Evolutionary conservation across 345 rosid genomes (phyloP).

Genomic region (Boechera stricta): DNA sequence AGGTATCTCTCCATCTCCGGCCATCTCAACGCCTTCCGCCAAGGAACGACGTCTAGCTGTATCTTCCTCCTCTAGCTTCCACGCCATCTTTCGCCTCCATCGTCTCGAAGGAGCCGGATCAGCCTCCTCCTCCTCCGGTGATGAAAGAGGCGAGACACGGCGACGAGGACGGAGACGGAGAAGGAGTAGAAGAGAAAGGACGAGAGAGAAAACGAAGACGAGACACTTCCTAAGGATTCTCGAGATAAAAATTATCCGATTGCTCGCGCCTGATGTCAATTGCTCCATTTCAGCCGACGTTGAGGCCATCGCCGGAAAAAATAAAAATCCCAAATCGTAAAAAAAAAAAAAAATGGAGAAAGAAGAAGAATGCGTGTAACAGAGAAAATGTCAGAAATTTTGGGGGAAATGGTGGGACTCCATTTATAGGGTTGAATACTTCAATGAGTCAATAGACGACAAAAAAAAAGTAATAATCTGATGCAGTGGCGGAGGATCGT

Average conservation of each 20-base stretch:
- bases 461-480: background rate
- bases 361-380: conserved; percentile 11
- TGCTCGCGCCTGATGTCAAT: conserved; percentile 96
- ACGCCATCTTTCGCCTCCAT: conserved; percentile 54
- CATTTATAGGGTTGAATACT: conserved; percentile 38
- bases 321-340: conserved; percentile 6
- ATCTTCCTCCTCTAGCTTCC: conserved; percentile 89
- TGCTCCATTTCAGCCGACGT: conserved; percentile 77
- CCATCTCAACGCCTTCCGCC: conserved; percentile 73
- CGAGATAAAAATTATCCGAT: conserved; percentile 83
- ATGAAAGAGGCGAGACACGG: conserved; percentile 39
- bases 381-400: conserved; percentile 39
- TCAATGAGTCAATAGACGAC: too few species aligned
- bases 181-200: conserved; percentile 61
- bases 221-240: conserved; percentile 56
- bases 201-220: conserved; percentile 56
- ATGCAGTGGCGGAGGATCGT: conserved; percentile 4
- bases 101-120: conserved; percentile 45
- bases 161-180: conserved; percentile 79
- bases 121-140: conserved; percentile 33
- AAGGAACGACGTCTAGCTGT: conserved; percentile 77
- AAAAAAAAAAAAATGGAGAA: background rate
- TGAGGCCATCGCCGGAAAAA: conserved; percentile 45
- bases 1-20: conserved; percentile 48
- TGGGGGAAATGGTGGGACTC: conserved; percentile 41